Evolutionary conservation across 768 basidiomycete genomes (phyloP), one percentile per base, ranked within the genome.

Genomic region (Mrakia blollopis): DNA sequence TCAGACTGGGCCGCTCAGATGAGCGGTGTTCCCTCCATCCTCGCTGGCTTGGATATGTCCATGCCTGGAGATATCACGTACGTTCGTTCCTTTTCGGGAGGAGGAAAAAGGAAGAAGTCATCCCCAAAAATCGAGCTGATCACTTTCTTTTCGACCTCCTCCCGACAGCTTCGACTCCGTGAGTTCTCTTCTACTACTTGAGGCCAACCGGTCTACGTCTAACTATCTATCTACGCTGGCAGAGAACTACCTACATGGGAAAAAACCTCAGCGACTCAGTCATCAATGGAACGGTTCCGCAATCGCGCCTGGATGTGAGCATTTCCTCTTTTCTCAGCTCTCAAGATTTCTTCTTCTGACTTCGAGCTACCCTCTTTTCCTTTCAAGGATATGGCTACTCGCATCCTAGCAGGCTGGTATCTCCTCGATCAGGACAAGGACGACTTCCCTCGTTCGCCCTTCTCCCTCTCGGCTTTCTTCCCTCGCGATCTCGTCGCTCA

Each of bases 261-360:
- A 57, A 57, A n/a, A 57, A 57, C 57, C 25, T 57, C 25, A 8
- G n/a, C 57, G 57, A 57, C 7, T 57, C 57, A 25, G 57, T 57
- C 2, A 25, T n/a, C 25, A 57, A 57, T 9, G 57, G 57, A 25
- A 57, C 25, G 25, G 57, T 57, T 13, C 57, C 57, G 7, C n/a
- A n/a, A 8, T 57, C 57, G 10, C 23, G 57, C 9, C 28, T 57
- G 9, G 39, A 30, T 28, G 67, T 39, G 52, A 8, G 21, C 61
- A 0, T 37, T 4, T 73, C 3, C 13, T 14, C 5, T 68, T 5
- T 23, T 23, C 41, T 69, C 39, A 25, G 10, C 67, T 41, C 79
- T 89, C 78, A 92, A 91, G 4, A 83, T 83, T 0, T 91, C 90
- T 81, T 86, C 93, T 44, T 90, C 89, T 0, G 85, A 85, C 47